phyloP scores from a whole-genome alignment of 2,329 filamentous ascomycete species.

The Pyricularia grisea region DNA sequence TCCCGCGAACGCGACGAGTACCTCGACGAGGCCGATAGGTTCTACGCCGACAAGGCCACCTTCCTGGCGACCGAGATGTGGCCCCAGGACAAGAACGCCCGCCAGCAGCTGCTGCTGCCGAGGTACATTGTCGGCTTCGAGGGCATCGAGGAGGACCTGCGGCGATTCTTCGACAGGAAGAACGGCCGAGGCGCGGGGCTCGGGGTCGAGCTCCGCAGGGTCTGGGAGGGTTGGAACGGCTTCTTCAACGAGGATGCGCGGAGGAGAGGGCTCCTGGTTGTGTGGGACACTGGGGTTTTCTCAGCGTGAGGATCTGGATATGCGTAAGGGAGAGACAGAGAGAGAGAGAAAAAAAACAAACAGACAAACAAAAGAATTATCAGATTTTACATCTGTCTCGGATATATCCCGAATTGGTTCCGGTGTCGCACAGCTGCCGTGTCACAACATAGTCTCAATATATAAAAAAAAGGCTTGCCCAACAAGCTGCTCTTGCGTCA shows the following conservation, averaged over 20 bases:
- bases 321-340: too few relatives aligned
- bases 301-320: not conserved
- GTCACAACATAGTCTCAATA: not conserved
- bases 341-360: not conserved
- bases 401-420: not conserved
- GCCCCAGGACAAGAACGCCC: constrained; percentile 12
- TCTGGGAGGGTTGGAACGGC: constrained; percentile 51
- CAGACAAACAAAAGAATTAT: too few relatives aligned
- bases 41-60: constrained; percentile 57
- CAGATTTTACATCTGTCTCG: not conserved
- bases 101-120: constrained; percentile 34
- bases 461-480: not conserved
- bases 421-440: not conserved
- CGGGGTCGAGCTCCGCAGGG: constrained; percentile 32
- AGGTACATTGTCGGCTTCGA: constrained; percentile 54
- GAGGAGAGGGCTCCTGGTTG: constrained; percentile 44
- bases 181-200: constrained; percentile 25
- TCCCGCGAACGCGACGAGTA: constrained; percentile 57
- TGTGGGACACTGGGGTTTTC: constrained; percentile 36
- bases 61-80: constrained; percentile 51
- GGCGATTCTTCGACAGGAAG: constrained; percentile 30
- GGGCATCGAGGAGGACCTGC: constrained; percentile 39
- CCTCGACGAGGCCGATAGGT: constrained; percentile 82
- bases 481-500: not conserved
- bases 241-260: constrained; percentile 54